Conservation (phyloP, 768 basidiomycete genomes). For the Aureoboletus auriporus region DNA sequence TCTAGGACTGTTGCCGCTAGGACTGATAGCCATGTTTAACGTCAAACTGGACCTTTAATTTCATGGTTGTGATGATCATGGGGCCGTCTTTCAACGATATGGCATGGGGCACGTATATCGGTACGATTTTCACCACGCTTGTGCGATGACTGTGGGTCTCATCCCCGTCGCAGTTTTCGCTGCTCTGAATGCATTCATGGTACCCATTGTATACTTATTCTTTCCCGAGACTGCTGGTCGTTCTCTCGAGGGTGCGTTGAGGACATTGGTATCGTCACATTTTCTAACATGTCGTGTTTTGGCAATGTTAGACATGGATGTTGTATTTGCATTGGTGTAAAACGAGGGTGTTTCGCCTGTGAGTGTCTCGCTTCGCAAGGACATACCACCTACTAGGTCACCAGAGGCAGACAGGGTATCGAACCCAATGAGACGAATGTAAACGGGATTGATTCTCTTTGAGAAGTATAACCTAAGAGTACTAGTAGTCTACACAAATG, state of each 20-base stretch:
- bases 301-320: constrained; percentile 38
- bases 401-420: constrained; percentile 41
- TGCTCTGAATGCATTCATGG: constrained; percentile 50
- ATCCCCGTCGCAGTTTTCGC: constrained; percentile 41
- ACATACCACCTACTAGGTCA: constrained; percentile 42
- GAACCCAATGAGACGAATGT: constrained; percentile 2
- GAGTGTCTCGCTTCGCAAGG: constrained; percentile 39
- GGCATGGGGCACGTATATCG: constrained; percentile 58
- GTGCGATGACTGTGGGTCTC: background rate
- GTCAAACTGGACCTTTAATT: constrained; percentile 56
- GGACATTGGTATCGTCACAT: too few species aligned
- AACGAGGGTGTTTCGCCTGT: constrained; percentile 43
- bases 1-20: background rate
- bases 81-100: constrained; percentile 57
- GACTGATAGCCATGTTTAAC: constrained; percentile 10
- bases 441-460: too few species aligned
- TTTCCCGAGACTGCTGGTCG: constrained; percentile 61
- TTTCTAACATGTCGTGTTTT: background rate
- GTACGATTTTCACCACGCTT: constrained; percentile 19
- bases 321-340: constrained; percentile 43
- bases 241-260: constrained; percentile 46
- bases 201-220: constrained; percentile 56
- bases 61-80: too few species aligned
- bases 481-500: too few species aligned
- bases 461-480: too few species aligned